These are phyloP conservation scores for Rhodofomes roseus DNA, from an alignment of 1,284 basidiomycete species.

Conservation along the genomic window DNA sequence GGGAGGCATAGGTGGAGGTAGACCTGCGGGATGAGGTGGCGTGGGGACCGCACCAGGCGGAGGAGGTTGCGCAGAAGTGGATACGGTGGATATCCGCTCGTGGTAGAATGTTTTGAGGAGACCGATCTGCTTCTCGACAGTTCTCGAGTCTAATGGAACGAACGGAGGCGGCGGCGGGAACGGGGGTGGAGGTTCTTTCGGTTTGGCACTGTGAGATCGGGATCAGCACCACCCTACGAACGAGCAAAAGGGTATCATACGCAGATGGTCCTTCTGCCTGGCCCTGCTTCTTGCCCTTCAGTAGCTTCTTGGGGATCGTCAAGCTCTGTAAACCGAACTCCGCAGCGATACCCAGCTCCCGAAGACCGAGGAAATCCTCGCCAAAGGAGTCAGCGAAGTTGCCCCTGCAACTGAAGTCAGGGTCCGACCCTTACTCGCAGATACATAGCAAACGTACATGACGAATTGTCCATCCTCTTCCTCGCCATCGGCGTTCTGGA, in stretches of 20 bases:
- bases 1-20: background rate
- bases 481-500: conserved; percentile 64
- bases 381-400: conserved; percentile 87
- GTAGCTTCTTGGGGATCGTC: conserved; percentile 74
- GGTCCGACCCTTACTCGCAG: background rate
- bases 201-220: conserved; percentile 43
- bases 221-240: conserved; percentile 4
- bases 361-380: conserved; percentile 91
- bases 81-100: conserved; percentile 46
- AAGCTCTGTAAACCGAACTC: conserved; percentile 83
- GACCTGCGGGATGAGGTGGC: background rate
- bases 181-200: conserved; percentile 78
- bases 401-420: conserved; percentile 47
- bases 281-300: conserved; percentile 60
- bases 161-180: conserved; percentile 85
- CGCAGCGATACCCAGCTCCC: conserved; percentile 84
- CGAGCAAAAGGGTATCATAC: conserved; percentile 36
- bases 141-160: conserved; percentile 60
- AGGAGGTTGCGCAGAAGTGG: conserved; percentile 16
- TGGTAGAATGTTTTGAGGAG: conserved; percentile 79
- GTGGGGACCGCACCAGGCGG: background rate
- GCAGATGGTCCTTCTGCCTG: conserved; percentile 37
- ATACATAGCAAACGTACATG: conserved; percentile 42
- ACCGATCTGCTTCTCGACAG: conserved; percentile 79
- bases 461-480: conserved; percentile 75